Evolutionary conservation across 768 basidiomycete genomes (phyloP).

Genomic region (Cystobasidium tubakii): DNA sequence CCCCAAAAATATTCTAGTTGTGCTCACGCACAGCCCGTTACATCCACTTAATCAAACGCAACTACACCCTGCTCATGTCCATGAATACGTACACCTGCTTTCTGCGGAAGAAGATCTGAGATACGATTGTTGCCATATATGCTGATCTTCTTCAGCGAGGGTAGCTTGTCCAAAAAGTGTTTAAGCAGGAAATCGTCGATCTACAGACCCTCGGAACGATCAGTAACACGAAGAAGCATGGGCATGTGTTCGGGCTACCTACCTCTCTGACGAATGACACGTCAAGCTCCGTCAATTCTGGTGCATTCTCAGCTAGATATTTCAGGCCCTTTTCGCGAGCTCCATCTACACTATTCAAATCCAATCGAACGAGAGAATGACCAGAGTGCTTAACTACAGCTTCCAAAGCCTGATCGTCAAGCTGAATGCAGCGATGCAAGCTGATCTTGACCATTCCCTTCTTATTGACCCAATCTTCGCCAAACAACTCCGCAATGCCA

Average conservation of each 20-base stretch:
- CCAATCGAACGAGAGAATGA: constrained; percentile 13
- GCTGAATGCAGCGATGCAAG: constrained; percentile 33
- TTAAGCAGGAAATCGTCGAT: constrained; percentile 36
- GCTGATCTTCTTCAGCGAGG: constrained; percentile 22
- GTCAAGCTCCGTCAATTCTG: constrained; percentile 34
- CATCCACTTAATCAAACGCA: constrained; percentile 16
- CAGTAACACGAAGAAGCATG: background rate
- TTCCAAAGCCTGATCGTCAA: constrained; percentile 35
- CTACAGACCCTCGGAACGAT: background rate
- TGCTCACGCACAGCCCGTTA: too few species aligned
- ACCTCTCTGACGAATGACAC: constrained; percentile 35
- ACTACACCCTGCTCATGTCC: constrained; percentile 35
- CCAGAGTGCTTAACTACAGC: constrained; percentile 38
- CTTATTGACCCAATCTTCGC: constrained; percentile 38
- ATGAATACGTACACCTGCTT: constrained; percentile 26
- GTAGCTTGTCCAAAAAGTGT: constrained; percentile 34
- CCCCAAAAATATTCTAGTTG: too few species aligned
- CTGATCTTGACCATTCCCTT: constrained; percentile 36
- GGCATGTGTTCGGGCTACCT: background rate
- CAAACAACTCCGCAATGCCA: constrained; percentile 31
- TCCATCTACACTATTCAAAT: constrained; percentile 39
- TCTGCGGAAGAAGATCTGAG: constrained; percentile 29
- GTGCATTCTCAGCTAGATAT: constrained; percentile 23
- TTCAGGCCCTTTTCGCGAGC: constrained; percentile 34
- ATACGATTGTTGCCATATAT: constrained; percentile 39